A percentile compares a stretch with the other conserved stretches of the same genome.
These are phyloP conservation scores for Hymenoscyphus infarciens DNA, from an alignment of 2,329 filamentous ascomycete genomes.

Conservation along the genomic window DNA sequence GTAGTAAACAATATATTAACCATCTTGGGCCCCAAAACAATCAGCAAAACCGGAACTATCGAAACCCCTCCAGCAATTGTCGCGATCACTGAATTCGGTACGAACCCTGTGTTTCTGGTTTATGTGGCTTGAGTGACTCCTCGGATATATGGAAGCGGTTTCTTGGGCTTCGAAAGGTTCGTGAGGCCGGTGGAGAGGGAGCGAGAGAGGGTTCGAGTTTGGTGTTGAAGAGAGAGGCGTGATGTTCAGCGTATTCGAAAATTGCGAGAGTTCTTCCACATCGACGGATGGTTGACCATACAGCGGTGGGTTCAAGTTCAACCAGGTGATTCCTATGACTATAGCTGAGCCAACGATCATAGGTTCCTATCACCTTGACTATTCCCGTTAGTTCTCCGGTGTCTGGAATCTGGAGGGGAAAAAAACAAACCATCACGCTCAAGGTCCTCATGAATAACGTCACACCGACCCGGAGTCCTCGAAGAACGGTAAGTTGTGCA, in stretches of 20 bases:
- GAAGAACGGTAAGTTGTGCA: too few species aligned
- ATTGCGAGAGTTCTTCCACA: conserved; percentile 21
- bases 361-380: conserved; percentile 18
- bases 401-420: neutral
- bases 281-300: conserved; percentile 7
- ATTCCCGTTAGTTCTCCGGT: neutral
- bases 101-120: neutral
- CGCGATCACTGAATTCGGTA: neutral
- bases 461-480: conserved; percentile 13
- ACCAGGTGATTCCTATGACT: neutral
- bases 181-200: neutral
- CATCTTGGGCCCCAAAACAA: conserved; percentile 4
- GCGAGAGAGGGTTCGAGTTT: neutral
- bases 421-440: conserved; percentile 19
- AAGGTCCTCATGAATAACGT: conserved; percentile 21
- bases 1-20: conserved; percentile 6
- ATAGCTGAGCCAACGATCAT: conserved; percentile 16
- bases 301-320: conserved; percentile 3
- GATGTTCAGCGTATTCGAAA: conserved; percentile 16
- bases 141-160: neutral
- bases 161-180: neutral
- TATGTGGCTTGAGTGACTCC: neutral
- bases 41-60: conserved; percentile 5
- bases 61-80: conserved; percentile 4
- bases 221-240: neutral